Evolutionary conservation across 2,329 filamentous ascomycete genomes (phyloP).

Genomic region (Colletotrichum orchidophilum): DNA sequence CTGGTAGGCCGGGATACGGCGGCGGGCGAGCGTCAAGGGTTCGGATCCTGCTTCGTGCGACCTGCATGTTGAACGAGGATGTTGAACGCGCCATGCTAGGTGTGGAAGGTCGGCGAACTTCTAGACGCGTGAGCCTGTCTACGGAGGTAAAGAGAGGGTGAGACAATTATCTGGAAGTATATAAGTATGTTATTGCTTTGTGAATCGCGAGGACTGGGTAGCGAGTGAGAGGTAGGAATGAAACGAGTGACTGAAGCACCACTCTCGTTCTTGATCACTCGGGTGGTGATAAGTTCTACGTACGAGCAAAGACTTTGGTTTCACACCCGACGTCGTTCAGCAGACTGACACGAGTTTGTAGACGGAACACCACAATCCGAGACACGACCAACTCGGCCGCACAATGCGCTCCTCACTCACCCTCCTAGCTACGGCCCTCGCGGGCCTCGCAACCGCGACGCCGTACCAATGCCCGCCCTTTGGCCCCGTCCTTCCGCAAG

Average conservation of each 20-base stretch:
- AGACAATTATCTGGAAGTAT: background rate
- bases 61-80: background rate
- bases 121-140: background rate
- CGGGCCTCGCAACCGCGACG: background rate
- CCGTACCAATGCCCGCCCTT: constrained; percentile 28
- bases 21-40: background rate
- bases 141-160: background rate
- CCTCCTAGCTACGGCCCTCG: background rate
- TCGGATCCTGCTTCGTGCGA: background rate
- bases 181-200: background rate
- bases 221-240: background rate
- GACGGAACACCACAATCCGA: background rate
- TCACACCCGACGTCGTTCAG: background rate
- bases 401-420: background rate
- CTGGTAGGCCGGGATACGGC: background rate
- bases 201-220: background rate
- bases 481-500: constrained; percentile 27
- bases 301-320: background rate
- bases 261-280: background rate
- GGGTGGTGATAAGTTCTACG: background rate
- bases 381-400: too few relatives aligned
- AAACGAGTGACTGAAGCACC: background rate
- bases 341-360: background rate
- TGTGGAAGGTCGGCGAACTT: background rate
- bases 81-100: background rate